Base-by-base conservation (phyloP, 441 rosid species). In the Hura crepitans region DNA sequence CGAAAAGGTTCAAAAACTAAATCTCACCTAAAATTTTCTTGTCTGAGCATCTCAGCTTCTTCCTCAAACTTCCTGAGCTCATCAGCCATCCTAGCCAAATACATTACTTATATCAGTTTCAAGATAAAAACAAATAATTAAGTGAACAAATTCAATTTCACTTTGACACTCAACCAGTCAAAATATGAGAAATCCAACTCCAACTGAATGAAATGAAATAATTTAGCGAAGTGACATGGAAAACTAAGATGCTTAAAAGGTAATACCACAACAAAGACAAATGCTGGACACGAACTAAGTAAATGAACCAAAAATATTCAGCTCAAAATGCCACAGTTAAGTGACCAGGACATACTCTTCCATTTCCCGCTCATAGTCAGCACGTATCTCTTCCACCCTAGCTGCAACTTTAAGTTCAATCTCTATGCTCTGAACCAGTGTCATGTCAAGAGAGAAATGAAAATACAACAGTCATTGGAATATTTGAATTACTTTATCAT, bases 351-450 rank as follows among this genome's bases (percentile, higher is more conserved):
- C 89, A 85, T 76, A 94, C 99, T 83, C 86, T 85, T 86, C 88
- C 83, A 89, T 86, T 80, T 89, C 96, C 25, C 83, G 81, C 63
- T 94, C 97, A 68, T 81, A 90, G 65, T 85, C 85, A 37, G 88
- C 74, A 75, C 86, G 81, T 60, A 89, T 76, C 69, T 86, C 84
- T 62, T 82, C 86, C 68, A 89, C 79, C 69, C 84, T 85, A 72
- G 65, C 72, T 20, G 88, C 85, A 71, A 83, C 73, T 68, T 86
- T 85, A 65, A 82, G 73, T 70, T 89, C 97, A 60, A 66, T 74
- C 72, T 82, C 86, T 69, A 82, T 59, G 20, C 81, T 87, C 96
- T 94, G 87, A 79, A 85, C 23, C 76, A 74, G 31, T 22, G 62
- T 17, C 72, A 64, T 69, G 70, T 76, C 35, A 68, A 50, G 33